Evolutionary conservation across 2,329 filamentous ascomycete genomes (phyloP).

Genomic region (Colletotrichum sojae): DNA sequence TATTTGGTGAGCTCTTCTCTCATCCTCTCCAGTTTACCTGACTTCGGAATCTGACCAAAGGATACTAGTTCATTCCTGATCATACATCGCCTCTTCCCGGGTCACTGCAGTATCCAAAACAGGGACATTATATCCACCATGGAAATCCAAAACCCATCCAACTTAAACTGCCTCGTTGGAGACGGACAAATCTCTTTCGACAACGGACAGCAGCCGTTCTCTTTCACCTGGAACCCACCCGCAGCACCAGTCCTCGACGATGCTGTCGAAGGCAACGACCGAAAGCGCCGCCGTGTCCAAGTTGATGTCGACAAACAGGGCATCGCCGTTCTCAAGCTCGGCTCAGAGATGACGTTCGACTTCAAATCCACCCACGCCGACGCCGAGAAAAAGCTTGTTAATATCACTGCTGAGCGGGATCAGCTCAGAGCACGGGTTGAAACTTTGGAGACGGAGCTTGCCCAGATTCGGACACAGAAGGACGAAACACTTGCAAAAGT

Average conservation of each 20-base stretch:
- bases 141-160: not conserved
- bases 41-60: too few relatives aligned
- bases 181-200: not conserved
- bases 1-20: too few relatives aligned
- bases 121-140: not conserved
- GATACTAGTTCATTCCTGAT: too few relatives aligned
- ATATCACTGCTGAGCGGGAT: conserved; percentile 4
- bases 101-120: not conserved
- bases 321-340: conserved; percentile 1
- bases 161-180: not conserved
- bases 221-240: not conserved
- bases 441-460: too few relatives aligned
- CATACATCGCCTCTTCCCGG: too few relatives aligned
- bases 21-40: too few relatives aligned
- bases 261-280: not conserved
- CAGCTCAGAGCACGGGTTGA: not conserved
- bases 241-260: not conserved
- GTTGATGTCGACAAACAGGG: conserved; percentile 21
- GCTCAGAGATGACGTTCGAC: conserved; percentile 17
- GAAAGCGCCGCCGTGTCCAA: conserved; percentile 24
- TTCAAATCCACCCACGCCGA: conserved; percentile 15
- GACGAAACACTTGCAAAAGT: too few relatives aligned
- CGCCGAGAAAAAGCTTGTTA: conserved; percentile 10
- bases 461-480: too few relatives aligned
- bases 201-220: not conserved